Evolutionary conservation across 257 asterid species (phyloP).

Genomic region (Solanum chilense): DNA sequence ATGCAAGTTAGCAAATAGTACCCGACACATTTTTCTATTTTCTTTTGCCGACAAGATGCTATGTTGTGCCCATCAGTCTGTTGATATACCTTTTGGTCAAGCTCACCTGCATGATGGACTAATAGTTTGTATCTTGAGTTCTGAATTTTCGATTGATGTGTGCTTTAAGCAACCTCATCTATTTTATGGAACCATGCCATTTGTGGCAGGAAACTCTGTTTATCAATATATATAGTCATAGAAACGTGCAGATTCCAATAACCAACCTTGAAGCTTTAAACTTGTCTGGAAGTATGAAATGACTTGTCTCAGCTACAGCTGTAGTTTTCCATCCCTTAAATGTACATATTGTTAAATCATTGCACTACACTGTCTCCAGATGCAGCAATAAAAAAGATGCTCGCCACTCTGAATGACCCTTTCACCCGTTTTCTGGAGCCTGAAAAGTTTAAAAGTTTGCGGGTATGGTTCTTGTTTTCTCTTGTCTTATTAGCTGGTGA

Average conservation of each 20-base stretch:
- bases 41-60: neutral
- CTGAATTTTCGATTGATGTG: neutral
- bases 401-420: slow-evolving; percentile 89
- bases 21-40: neutral
- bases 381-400: slow-evolving; percentile 88
- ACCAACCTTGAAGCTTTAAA: neutral
- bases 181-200: neutral
- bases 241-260: neutral
- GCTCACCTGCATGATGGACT: neutral
- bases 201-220: neutral
- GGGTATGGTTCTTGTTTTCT: slow-evolving; percentile 47
- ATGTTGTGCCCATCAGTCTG: neutral
- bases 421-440: slow-evolving; percentile 98
- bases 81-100: neutral
- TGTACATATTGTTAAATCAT: neutral
- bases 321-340: neutral
- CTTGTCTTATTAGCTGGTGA: neutral
- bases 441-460: slow-evolving; percentile 68
- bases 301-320: neutral
- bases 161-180: neutral
- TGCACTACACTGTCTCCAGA: slow-evolving; percentile 28
- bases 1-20: neutral
- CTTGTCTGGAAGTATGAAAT: neutral
- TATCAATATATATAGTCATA: neutral
- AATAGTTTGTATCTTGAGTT: neutral